Conservation (phyloP, 768 basidiomycete genomes). For the Lactifluus piperatus region DNA sequence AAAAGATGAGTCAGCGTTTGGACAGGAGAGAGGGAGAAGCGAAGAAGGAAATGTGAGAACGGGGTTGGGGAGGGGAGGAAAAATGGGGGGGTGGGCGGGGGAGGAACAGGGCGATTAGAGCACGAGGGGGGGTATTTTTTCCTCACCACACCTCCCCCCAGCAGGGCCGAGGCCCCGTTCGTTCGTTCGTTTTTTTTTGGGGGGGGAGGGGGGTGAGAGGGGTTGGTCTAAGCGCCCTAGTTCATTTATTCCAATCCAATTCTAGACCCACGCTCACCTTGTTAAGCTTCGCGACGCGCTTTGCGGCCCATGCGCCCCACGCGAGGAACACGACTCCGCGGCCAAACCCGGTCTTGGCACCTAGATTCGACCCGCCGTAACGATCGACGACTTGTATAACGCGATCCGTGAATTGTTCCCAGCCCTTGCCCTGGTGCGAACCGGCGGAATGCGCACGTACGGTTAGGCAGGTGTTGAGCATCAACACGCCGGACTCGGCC, state of each 20-base stretch:
- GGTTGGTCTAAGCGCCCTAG: background rate
- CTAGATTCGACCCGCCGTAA: slow-evolving; percentile 66
- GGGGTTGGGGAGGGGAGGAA: too few species aligned
- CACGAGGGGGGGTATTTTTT: too few species aligned
- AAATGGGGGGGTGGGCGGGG: too few species aligned
- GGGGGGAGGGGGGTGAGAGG: too few species aligned
- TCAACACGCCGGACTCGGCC: slow-evolving; percentile 80
- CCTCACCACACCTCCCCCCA: too few species aligned
- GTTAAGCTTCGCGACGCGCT: slow-evolving; percentile 69
- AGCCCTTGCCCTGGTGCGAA: slow-evolving; percentile 80
- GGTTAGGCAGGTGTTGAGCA: slow-evolving; percentile 90
- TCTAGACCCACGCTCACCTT: slow-evolving; percentile 42
- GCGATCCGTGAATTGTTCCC: slow-evolving; percentile 85
- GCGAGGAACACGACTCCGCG: slow-evolving; percentile 81
- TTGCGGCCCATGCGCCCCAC: slow-evolving; percentile 84
- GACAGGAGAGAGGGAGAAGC: too few species aligned
- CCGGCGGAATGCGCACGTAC: slow-evolving; percentile 68
- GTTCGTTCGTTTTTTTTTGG: too few species aligned
- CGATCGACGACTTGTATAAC: slow-evolving; percentile 71
- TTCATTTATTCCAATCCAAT: too few species aligned
- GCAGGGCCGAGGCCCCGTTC: too few species aligned
- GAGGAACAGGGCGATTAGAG: too few species aligned
- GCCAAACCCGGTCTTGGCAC: slow-evolving; percentile 41
- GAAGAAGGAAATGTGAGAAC: too few species aligned
- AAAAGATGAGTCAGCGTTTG: too few species aligned